Conservation (phyloP, 495 filamentous ascomycete genomes). For the Xylaria palmicola region DNA sequence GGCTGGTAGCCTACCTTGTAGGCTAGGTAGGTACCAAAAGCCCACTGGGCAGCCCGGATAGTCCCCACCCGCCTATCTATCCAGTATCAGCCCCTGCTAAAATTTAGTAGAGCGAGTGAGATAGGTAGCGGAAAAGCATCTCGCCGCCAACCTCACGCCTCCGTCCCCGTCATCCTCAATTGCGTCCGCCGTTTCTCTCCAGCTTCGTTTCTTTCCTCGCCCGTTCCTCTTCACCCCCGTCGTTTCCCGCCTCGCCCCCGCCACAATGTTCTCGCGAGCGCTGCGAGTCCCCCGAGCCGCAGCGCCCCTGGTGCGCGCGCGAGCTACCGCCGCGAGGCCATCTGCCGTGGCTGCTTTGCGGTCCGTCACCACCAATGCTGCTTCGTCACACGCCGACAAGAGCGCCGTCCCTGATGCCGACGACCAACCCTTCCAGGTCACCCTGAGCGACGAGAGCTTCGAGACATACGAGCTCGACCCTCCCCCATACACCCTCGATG, state of each 20-base stretch:
- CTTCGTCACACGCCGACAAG: conserved; percentile 85
- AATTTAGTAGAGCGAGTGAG: background rate
- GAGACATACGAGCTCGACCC: conserved; percentile 99
- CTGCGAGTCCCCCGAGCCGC: conserved; percentile 46
- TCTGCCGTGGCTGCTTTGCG: conserved; percentile 58
- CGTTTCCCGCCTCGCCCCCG: conserved; percentile 4
- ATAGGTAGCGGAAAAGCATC: background rate
- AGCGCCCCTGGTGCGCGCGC: conserved; percentile 38
- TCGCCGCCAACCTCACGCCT: background rate
- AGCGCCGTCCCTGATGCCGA: conserved; percentile 77
- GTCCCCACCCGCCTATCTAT: background rate
- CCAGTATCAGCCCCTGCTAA: background rate
- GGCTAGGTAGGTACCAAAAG: too few species aligned
- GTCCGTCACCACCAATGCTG: conserved; percentile 91
- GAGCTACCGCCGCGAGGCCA: conserved; percentile 34
- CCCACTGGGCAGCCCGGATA: too few species aligned
- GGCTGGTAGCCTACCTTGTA: too few species aligned
- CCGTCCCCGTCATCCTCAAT: background rate
- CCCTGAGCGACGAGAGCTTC: conserved; percentile 95
- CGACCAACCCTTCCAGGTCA: conserved; percentile 89
- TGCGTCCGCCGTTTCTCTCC: conserved; percentile 1
- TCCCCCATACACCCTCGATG: conserved; percentile 82
- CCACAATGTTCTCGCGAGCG: conserved; percentile 53
- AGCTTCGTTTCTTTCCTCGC: background rate
- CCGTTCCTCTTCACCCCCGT: background rate